Conservation (phyloP, 768 basidiomycete genomes). For the Kwoniella shandongensis region DNA sequence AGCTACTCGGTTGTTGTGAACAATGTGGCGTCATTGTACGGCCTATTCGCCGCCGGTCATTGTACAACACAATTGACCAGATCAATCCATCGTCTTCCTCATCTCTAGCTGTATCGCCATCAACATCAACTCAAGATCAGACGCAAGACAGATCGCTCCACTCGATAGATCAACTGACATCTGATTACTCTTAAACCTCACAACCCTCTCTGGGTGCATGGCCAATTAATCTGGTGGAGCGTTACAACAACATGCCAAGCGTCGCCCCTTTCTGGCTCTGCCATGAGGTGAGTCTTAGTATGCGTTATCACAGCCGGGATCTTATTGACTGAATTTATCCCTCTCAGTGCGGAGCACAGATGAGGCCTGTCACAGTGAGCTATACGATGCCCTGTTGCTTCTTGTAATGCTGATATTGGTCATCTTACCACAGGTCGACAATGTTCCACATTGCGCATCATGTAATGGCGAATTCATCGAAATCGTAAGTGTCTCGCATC, state of each 20-base stretch:
- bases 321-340: not conserved
- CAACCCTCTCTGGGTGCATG: too few relatives aligned
- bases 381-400: not conserved
- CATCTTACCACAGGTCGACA: constrained; percentile 21
- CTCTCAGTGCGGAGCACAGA: constrained; percentile 77
- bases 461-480: constrained; percentile 82
- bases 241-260: constrained; percentile 25
- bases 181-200: too few relatives aligned
- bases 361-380: constrained; percentile 79
- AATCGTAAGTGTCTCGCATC: constrained; percentile 56
- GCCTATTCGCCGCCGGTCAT: too few relatives aligned
- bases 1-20: too few relatives aligned
- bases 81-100: too few relatives aligned
- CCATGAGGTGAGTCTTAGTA: constrained; percentile 35
- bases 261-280: constrained; percentile 47
- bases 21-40: too few relatives aligned
- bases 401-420: constrained; percentile 1
- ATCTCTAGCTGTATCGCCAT: too few relatives aligned
- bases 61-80: too few relatives aligned
- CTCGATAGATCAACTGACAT: too few relatives aligned
- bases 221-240: too few relatives aligned
- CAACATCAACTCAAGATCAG: too few relatives aligned
- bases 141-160: not conserved
- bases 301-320: not conserved
- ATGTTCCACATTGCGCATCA: constrained; percentile 69